Evolutionary conservation across 2,329 filamentous ascomycete genomes (phyloP).

Genomic region (Juglanconis juglandina): DNA sequence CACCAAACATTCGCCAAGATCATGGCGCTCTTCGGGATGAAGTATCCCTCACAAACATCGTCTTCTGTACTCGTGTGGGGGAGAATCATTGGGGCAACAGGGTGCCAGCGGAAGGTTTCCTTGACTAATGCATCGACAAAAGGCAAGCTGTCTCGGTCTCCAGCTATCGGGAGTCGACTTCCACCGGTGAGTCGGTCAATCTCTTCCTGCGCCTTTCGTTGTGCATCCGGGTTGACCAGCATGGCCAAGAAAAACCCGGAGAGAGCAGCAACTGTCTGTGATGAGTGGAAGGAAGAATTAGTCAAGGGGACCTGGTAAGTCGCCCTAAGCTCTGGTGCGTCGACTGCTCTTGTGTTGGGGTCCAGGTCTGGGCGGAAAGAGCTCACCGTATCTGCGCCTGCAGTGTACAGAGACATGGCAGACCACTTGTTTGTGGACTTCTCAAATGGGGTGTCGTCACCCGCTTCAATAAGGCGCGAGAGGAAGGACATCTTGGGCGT

Average conservation of each 20-base stretch:
- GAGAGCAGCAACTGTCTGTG: conserved; percentile 30
- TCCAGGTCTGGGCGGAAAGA: conserved; percentile 23
- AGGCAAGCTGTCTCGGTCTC: conserved; percentile 27
- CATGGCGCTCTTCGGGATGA: conserved; percentile 27
- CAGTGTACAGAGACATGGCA: conserved; percentile 24
- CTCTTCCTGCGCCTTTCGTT: conserved; percentile 26
- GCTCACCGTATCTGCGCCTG: conserved; percentile 27
- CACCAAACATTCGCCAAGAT: conserved; percentile 21
- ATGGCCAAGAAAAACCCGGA: conserved; percentile 45
- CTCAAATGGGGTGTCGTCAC: background rate
- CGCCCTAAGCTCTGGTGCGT: no score
- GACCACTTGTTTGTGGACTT: conserved; percentile 18
- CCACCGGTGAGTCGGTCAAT: conserved; percentile 24
- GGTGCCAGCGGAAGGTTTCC: conserved; percentile 30
- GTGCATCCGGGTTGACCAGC: conserved; percentile 42
- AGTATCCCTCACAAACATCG: conserved; percentile 23
- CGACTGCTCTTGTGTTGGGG: background rate
- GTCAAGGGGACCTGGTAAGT: background rate
- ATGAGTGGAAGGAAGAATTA: no score
- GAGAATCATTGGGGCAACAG: conserved; percentile 33
- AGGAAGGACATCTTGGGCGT: conserved; percentile 25
- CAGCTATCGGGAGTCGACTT: conserved; percentile 25
- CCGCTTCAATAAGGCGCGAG: conserved; percentile 18
- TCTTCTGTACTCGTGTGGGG: conserved; percentile 35
- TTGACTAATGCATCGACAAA: conserved; percentile 31